Evolutionary conservation across 768 basidiomycete species (phyloP).

Genomic region (Ramaria rubella): DNA sequence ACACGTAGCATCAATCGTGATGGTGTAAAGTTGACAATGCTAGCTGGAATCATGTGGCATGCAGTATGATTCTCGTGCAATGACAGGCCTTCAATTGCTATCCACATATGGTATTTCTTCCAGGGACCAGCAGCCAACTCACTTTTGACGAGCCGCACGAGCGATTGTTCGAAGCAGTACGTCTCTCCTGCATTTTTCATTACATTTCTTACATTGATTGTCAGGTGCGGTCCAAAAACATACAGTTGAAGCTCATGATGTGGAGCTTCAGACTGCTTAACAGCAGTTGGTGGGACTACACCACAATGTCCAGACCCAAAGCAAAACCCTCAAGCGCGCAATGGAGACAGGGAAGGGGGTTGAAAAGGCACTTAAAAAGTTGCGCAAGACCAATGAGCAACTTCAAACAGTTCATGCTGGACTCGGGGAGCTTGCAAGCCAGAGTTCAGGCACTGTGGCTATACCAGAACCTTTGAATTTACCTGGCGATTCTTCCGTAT

Average conservation of each 20-base stretch:
- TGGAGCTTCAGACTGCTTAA: not conserved
- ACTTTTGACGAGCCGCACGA: not conserved
- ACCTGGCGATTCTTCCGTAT: too few relatives aligned
- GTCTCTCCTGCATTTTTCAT: not conserved
- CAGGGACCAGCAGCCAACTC: not conserved
- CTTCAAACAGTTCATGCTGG: not conserved
- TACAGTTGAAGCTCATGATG: not conserved
- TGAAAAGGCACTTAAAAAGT: not conserved
- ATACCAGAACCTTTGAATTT: not conserved
- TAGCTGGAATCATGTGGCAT: conserved; percentile 21
- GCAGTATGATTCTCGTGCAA: conserved; percentile 2
- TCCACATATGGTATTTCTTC: not conserved
- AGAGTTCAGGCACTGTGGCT: not conserved
- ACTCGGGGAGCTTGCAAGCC: not conserved
- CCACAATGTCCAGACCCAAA: not conserved
- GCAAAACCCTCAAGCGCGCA: not conserved
- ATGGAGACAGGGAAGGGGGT: not conserved
- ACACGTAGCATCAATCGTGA: conserved; percentile 23
- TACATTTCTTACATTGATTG: not conserved
- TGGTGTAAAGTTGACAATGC: conserved; percentile 20
- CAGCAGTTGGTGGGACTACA: not conserved
- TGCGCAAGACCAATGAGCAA: not conserved
- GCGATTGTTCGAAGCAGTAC: not conserved
- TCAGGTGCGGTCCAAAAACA: not conserved
- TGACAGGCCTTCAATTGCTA: not conserved